These are phyloP conservation scores for Pythium graminicola DNA, from an alignment of 352 stramenopile genomes.

Conservation along the genomic window DNA sequence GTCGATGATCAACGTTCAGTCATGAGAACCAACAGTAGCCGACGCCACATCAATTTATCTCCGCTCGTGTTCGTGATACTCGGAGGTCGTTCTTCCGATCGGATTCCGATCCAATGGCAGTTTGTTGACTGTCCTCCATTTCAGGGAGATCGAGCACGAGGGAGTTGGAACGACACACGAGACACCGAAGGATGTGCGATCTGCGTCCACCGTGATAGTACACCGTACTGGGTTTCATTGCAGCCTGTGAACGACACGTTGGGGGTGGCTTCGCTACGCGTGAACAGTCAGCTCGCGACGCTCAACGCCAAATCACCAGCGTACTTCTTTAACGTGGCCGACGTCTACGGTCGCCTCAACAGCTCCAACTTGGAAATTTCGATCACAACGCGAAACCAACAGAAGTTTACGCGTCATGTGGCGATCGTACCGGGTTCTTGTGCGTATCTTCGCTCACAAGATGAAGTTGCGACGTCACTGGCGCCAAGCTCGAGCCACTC, in stretches of 20 bases:
- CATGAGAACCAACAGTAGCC: slow-evolving; percentile 7
- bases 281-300: slow-evolving; percentile 12
- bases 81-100: slow-evolving; percentile 16
- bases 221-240: slow-evolving; percentile 23
- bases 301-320: background rate
- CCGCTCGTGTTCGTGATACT: slow-evolving; percentile 23
- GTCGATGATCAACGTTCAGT: slow-evolving; percentile 25
- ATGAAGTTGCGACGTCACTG: slow-evolving; percentile 2
- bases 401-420: slow-evolving; percentile 15
- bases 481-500: background rate
- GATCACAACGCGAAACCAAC: slow-evolving; percentile 15
- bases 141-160: background rate
- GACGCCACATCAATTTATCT: slow-evolving; percentile 29
- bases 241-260: slow-evolving; percentile 28
- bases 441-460: background rate
- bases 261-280: slow-evolving; percentile 16
- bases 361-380: slow-evolving; percentile 15
- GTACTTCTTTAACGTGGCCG: slow-evolving; percentile 9
- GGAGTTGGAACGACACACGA: too few relatives aligned
- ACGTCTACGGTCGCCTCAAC: slow-evolving; percentile 2
- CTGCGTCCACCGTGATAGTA: slow-evolving; percentile 26
- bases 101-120: slow-evolving; percentile 23
- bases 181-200: slow-evolving; percentile 6
- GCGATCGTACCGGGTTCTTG: slow-evolving; percentile 17
- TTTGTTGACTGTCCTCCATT: slow-evolving; percentile 30